Evolutionary conservation across 768 basidiomycete species (phyloP).

Genomic region (Tubosaeta sp.): DNA sequence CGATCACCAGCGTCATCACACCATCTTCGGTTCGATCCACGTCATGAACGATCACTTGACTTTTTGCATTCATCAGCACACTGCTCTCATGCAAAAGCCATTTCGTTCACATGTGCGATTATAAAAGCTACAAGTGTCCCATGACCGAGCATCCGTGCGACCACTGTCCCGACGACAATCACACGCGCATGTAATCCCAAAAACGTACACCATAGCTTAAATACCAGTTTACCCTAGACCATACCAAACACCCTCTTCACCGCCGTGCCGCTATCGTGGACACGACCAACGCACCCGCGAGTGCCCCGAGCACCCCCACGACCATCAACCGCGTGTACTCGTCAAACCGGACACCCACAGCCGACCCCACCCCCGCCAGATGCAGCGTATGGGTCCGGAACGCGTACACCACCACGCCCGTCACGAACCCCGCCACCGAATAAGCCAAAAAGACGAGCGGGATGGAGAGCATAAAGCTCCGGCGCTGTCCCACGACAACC

Average conservation of each 20-base stretch:
- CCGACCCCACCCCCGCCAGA: slow-evolving; percentile 29
- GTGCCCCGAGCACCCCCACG: slow-evolving; percentile 57
- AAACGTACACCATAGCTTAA: background rate
- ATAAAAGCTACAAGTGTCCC: no score
- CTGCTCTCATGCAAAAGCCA: no score
- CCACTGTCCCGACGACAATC: no score
- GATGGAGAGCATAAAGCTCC: slow-evolving; percentile 60
- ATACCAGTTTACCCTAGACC: no score
- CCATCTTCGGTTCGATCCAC: no score
- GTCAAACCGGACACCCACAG: slow-evolving; percentile 43
- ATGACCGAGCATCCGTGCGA: no score
- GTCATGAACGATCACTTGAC: no score
- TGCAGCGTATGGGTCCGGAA: slow-evolving; percentile 48
- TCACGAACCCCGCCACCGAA: slow-evolving; percentile 63
- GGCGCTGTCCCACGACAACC: slow-evolving; percentile 30
- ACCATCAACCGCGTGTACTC: slow-evolving; percentile 62
- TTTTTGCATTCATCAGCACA: no score
- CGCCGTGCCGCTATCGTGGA: slow-evolving; percentile 35
- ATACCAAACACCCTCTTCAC: no score
- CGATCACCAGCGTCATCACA: no score
- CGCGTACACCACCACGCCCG: slow-evolving; percentile 61
- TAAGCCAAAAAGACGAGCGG: slow-evolving; percentile 73
- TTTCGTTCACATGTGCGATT: no score
- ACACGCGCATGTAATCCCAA: background rate
- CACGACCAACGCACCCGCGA: slow-evolving; percentile 58